Evolutionary conservation across 1,139 yeast genomes (phyloP).

Genomic region (Meyerozyma guilliermondii): DNA sequence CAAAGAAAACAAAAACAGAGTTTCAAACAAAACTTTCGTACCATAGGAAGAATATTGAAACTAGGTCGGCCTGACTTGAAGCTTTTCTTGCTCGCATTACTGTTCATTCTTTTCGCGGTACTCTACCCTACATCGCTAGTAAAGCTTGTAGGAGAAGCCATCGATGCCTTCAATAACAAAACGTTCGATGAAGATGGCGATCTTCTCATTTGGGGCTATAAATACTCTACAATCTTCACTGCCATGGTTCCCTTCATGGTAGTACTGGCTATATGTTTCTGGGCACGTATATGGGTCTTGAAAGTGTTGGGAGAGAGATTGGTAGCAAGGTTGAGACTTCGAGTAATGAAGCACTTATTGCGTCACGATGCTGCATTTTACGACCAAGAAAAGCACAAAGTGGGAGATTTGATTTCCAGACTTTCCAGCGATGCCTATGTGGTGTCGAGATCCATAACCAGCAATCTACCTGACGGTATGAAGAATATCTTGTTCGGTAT

Average conservation of each 20-base stretch:
- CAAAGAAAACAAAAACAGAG: constrained; percentile 21
- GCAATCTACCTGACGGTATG: constrained; percentile 44
- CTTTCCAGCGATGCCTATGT: constrained; percentile 53
- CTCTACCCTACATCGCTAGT: constrained; percentile 44
- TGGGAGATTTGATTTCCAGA: constrained; percentile 51
- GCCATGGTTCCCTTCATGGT: constrained; percentile 45
- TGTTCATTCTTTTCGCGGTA: constrained; percentile 42
- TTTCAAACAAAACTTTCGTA: constrained; percentile 30
- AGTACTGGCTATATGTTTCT: constrained; percentile 41
- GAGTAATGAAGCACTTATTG: constrained; percentile 45
- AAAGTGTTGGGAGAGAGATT: constrained; percentile 32
- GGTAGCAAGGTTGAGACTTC: constrained; percentile 41
- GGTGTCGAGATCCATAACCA: constrained; percentile 42
- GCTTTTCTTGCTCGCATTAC: constrained; percentile 36
- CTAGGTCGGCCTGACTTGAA: constrained; percentile 39
- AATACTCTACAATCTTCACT: constrained; percentile 35
- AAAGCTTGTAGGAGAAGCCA: constrained; percentile 42
- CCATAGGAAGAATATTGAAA: constrained; percentile 32
- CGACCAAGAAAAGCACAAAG: constrained; percentile 49
- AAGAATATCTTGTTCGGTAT: constrained; percentile 43
- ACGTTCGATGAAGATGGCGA: constrained; percentile 35
- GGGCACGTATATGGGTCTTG: constrained; percentile 48
- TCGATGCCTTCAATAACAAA: constrained; percentile 40
- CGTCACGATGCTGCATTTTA: constrained; percentile 49
- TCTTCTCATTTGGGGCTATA: constrained; percentile 43